Evolutionary conservation across 768 basidiomycete genomes (phyloP).

Genomic region (Pleurotus sapidus): DNA sequence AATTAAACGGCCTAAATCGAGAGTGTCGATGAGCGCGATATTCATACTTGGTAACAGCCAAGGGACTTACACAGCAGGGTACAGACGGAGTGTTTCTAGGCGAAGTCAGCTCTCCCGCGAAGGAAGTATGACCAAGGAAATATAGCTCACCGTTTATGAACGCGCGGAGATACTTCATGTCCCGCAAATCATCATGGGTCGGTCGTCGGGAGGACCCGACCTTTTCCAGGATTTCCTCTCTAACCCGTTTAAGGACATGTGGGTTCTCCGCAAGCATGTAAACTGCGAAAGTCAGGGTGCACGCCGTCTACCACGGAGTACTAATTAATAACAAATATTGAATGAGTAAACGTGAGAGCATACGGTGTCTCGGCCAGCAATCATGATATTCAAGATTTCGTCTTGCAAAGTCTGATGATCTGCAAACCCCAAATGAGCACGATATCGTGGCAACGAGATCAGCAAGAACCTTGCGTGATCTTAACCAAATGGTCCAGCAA

Average conservation of each 20-base stretch:
- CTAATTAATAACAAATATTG: neutral
- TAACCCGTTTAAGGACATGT: constrained; percentile 38
- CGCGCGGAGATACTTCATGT: constrained; percentile 58
- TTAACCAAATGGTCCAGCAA: constrained; percentile 49
- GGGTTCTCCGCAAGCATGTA: constrained; percentile 58
- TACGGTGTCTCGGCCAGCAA: constrained; percentile 59
- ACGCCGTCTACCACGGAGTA: constrained; percentile 34
- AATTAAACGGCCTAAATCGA: constrained; percentile 32
- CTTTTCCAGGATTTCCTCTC: constrained; percentile 44
- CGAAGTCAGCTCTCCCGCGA: no score
- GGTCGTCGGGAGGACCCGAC: constrained; percentile 44
- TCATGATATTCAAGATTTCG: constrained; percentile 49
- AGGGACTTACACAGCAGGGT: constrained; percentile 43
- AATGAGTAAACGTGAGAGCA: constrained; percentile 7
- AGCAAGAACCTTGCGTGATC: constrained; percentile 43
- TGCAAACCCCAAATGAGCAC: constrained; percentile 10
- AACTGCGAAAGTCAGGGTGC: constrained; percentile 47
- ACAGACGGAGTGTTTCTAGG: constrained; percentile 51
- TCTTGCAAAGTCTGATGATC: constrained; percentile 43
- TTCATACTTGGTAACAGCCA: neutral
- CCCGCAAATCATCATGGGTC: constrained; percentile 51
- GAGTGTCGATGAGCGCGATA: neutral
- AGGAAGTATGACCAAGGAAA: no score
- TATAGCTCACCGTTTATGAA: constrained; percentile 45
- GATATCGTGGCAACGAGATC: constrained; percentile 1